Base-by-base conservation (phyloP, 1,284 basidiomycete species). In the Melampsora americana region DNA sequence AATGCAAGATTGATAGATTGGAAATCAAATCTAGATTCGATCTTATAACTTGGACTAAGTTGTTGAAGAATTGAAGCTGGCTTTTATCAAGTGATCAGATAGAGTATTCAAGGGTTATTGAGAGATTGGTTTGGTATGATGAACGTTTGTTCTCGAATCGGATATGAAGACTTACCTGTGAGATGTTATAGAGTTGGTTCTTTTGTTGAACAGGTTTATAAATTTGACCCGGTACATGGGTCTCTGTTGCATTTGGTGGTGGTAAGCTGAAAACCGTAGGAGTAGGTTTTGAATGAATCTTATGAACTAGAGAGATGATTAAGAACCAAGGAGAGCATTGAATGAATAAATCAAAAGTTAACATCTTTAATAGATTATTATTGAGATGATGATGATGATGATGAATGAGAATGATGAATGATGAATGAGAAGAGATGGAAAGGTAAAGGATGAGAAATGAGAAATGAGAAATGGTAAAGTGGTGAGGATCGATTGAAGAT, bases 1-100 rank as follows among this genome's bases (percentile, higher is more conserved):
- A 89, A 81, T 2, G 84, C 88, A 28, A 89, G 82, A 77, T 85
- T 86, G 69, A 89, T 81, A 1, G 87, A 88, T 80, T 89, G 87
- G 80, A 86, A 88, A 82, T 89, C 88, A 78, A 88, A 89, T 79
- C 88, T 86, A 66, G 85, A 85, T 81, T 86, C 79, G 6, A 75
- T 75, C 46, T 75, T 64, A 62, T 75, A 75, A 35, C 56, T 75
- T 6, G 72, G 72, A n/a, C 11, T 9, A 60, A 66, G 66, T 14
- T 64, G 66, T 75, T 75, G 72, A 14, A 75, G 50, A 46, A 66
- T 61, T 0, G 72, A 75, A 5, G 50, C 23, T 56, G 72, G 72
- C 72, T 75, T 44, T 50, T 46, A 2, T 7, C 4, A 9, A 18
- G 0, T 42, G 9, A 30, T 68, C 20, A 32, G 46, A 66, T 66